Evolutionary conservation across 495 filamentous ascomycete genomes (phyloP), one percentile per base, ranked within the genome.

Genomic region (Xylaria sp.): DNA sequence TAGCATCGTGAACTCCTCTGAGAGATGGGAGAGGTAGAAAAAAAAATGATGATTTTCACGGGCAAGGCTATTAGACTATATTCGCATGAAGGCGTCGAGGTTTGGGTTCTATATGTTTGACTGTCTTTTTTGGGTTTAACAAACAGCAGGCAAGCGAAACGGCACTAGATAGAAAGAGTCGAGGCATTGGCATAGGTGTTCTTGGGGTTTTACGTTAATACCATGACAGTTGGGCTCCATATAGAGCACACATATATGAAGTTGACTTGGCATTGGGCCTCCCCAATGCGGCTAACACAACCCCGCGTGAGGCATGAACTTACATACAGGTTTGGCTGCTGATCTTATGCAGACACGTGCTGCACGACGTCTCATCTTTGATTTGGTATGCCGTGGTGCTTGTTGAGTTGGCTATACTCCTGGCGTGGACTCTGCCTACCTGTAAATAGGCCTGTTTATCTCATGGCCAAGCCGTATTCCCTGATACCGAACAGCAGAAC

Each of bases 131-230:
- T 19, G 26, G 61, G 46, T 44, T 59, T 68, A 43, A 44, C 33
- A 55, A 68, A 67, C 14, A 53, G 63, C 62, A 53, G 46, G 43
- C 26, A 48, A 33, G 61, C 50, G 52, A 50, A 50, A 72, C 14
- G 53, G 46, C 33, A 67, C 64, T 68, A 72, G 53, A 72, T 72
- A 55, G 63, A 72, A 67, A 57, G 11, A 43, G 6, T 37, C 19
- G 17, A 44, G 63, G 70, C 70, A 67, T 72, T 72, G 70, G 70
- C 52, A 67, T 72, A 72, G 70, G 70, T 31, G 70, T 72, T 72
- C 29, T 72, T 66, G 69, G 52, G 17, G 21, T 53, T 50, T 44
- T 62, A 31, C 37, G 29, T 44, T 61, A 40, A 53, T 70, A 69
- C 33, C 59, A 66, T 37, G 40, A 52, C 35, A 64, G 48, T 43